Evolutionary conservation across 208 protist genomes (phyloP), one percentile per base, ranked within the genome.

Genomic region (Leishmania mexicana): DNA sequence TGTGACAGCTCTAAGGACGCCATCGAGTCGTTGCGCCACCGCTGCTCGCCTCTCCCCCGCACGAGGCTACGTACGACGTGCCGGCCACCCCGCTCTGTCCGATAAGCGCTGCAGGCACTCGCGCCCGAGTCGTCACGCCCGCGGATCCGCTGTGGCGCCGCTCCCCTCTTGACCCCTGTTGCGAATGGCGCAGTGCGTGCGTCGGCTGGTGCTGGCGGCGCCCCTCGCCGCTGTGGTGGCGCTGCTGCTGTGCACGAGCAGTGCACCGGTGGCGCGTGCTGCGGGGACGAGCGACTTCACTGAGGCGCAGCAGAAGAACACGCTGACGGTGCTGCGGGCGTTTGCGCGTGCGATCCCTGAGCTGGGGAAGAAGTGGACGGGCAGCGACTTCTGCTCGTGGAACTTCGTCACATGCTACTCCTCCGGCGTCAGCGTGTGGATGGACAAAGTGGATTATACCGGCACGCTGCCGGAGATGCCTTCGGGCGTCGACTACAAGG

Each of bases 381-480:
- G 75, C 75, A 45, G 10, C 38, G 75, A 78, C 54, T 78, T 78
- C 75, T 78, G 75, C 75, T 31, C n/a, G n/a, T 78, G 21, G n/a
- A 15, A 7, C 7, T 6, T 8, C 35, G 75, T 78, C 54, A 78
- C 75, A 54, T 78, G 75, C 58, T 10, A n/a, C 57, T 31, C 15
- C 31, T 35, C 31, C 31, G 31, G 31, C 31, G 57, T 38, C 57
- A 7, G 47, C 53, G 74, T 78, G 54, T 17, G 0, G 5, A 53
- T 78, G 53, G 11, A 13, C n/a, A 2, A 1, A 4, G 57, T n/a
- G 51, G 11, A 35, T 3, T 47, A 0, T 31, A 1, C 35, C n/a
- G 75, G 75, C 17, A 49, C 53, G 57, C 75, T 78, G 75, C 75
- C 75, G 75, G 75, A 78, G 60, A 78, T 68, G 75, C 75, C 75